Evolutionary conservation across 148 eudicot species (phyloP), one percentile per base, ranked within the genome.

Genomic region (Chenopodium suecicum): DNA sequence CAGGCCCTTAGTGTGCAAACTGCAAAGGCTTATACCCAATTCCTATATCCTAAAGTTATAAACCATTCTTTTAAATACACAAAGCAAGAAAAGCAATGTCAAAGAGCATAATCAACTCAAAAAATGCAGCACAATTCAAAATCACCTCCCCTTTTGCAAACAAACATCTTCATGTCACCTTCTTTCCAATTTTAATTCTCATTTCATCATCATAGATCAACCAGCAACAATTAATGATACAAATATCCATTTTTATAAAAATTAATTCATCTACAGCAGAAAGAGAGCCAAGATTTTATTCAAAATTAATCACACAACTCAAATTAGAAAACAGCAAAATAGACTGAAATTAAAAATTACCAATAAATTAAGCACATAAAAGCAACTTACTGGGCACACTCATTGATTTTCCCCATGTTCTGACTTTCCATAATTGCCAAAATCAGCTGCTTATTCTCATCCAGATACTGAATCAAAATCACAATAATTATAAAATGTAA

Each of bases 401-500:
- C 98, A 7, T 91, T 76, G 62, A 88, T 71, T 81, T 90, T 94
- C 19, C 98, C 98, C 84, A 83, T 82, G 60, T 91, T 94, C 79
- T 92, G 94, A 83, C 84, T 78, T 65, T 94, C 98, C 91, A 94
- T 72, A 69, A 94, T 91, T 1, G 97, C 95, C 89, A 91, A 52
- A 78, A 94, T 94, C 90, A 94, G 72, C 82, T 89, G 89, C 86
- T 89, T 91, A 88, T 94, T 94, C 79, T 94, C 98, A 74, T 94
- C 98, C 89, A 94, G 79, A 65, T 77, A 92, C 98, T 92, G 89
- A 91, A 89, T 79, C 84, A 84, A 2, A 66, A 44, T 44, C 5
- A 67, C 16, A 78, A 13, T 16, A 60, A 62, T 34, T 52, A 73
- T 1, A 81, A 70, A 54, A 46, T 32, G 7, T 9, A 23, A 65